Base-by-base conservation (phyloP, 2,329 filamentous ascomycete genomes). In the Aspergillus latus region DNA sequence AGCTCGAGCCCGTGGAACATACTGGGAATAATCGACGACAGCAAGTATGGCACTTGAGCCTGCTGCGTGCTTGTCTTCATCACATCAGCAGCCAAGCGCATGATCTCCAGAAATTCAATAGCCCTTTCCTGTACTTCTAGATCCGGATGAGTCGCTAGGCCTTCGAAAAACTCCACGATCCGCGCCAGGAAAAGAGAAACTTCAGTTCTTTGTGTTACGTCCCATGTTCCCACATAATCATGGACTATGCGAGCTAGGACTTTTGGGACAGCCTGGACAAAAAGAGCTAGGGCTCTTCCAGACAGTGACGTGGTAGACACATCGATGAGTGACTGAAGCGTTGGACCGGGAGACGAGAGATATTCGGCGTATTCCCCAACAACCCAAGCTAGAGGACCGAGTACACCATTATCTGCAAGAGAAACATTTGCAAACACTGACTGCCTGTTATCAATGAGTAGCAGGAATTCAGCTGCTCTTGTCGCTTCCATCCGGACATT, bases 81-180 rank as follows among this genome's bases (percentile, higher is more conserved):
- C 40, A 93, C 92, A 75, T 99, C 94, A 1, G 87, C 86, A 2
- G 90, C 91, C 44, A 99, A 80, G 57, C 91, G 91, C 66, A 97
- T 84, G 10, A 97, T 80, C 70, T 99, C 94, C 0, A 92, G 82
- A 65, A 96, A 95, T 69, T 97, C 92, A 1, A 97, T 92, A 2
- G 92, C 88, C 55, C 94, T 85, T 72, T 97, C 94, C 74, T 99
- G 94, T 3, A 99, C 92, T 70, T 99, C 94, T 1, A 99, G 80
- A 65, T 87, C 90, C 0, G 93, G 92, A 71, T 97, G 91, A 42
- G 87, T 80, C 0, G 87, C 85, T n/a, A 97, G 74, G 0, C 87
- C 84, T 66, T 97, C 92, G 21, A 96, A 78, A 47, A 90, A 88
- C 69, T 94, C 85, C 16, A 96, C 84, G 5, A 97, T 85, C 1